Conservation (phyloP, 2,329 filamentous ascomycete genomes). For the Ophiostoma ips region DNA sequence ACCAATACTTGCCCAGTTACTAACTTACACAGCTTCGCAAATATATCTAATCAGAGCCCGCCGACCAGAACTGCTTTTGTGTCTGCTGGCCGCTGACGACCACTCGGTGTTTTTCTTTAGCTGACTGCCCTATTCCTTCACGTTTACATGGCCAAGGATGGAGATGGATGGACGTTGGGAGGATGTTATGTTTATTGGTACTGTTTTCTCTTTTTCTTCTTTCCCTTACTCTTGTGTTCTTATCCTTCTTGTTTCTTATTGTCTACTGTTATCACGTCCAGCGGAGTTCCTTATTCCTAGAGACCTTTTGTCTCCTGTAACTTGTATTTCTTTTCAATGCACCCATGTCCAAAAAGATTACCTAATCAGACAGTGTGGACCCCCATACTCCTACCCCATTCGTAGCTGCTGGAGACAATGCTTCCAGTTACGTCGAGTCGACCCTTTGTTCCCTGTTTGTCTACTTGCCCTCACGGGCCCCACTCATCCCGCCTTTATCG, state of each 20-base stretch:
- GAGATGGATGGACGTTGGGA: neutral
- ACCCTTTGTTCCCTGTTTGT: no score
- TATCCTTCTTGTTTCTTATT: neutral
- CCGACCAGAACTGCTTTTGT: neutral
- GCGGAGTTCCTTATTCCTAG: neutral
- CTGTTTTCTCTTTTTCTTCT: neutral
- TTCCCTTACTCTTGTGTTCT: neutral
- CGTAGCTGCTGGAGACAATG: no score
- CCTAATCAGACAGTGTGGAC: no score
- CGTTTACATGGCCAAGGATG: conserved; percentile 1
- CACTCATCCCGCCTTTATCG: no score
- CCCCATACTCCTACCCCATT: no score
- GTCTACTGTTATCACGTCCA: no score
- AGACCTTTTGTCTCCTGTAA: no score
- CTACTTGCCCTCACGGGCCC: no score
- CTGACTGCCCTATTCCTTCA: neutral
- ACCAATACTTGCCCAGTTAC: neutral
- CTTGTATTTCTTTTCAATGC: no score
- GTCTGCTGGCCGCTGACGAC: neutral
- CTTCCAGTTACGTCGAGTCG: no score
- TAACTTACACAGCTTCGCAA: conserved; percentile 7
- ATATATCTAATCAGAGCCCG: conserved; percentile 7
- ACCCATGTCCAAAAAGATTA: no score
- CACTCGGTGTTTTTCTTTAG: neutral
- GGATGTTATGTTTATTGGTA: neutral